Evolutionary conservation across 1,284 basidiomycete genomes (phyloP), one percentile per base, ranked within the genome.

Genomic region (Cystobasidium pallidum): DNA sequence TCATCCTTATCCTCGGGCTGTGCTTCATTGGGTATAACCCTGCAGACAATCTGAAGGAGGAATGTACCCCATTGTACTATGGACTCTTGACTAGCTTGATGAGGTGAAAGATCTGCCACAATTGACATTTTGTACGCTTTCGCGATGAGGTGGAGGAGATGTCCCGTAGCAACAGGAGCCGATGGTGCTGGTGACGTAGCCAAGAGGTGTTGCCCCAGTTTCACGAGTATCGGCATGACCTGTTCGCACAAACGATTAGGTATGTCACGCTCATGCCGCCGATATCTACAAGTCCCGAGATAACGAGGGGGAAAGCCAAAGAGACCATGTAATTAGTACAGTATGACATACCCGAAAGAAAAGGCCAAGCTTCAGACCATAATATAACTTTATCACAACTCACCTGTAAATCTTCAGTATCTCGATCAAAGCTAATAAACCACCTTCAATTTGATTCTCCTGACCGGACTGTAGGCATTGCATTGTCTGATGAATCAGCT

Each of bases 1-100:
- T 90, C 89, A 3, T 91, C 89, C 74, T 87, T 84, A 73, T 90
- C 86, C 34, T 86, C 85, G 0, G 90, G 88, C 0, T 91, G 85
- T 1, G 73, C 86, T 1, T 87, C 86, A 59, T 83, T 81, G 0
- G 89, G 88, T 43, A 92, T 82, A 68, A 85, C 83, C 39, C 91
- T 82, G 75, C 89, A 88, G 41, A 92, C 85, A 19, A 92, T 85
- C 62, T 86, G 84, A 81, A 93, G 91, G 43, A 93, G 82, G n/a
- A 93, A 84, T 32, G 86, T 86, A 6, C 90, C 91, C 91, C 91
- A 94, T 0, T 90, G 89, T 17, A 92, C 87, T 62, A 93, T 84
- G 10, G 73, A 73, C 66, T 87, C 88, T 64, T 89, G 88, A 0
- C 85, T 78, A 66, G 84, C 86, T 79, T 91, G 91, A 76, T 91